Base-by-base conservation (phyloP, 2,329 filamentous ascomycete genomes). In the Penicillium sp. region DNA sequence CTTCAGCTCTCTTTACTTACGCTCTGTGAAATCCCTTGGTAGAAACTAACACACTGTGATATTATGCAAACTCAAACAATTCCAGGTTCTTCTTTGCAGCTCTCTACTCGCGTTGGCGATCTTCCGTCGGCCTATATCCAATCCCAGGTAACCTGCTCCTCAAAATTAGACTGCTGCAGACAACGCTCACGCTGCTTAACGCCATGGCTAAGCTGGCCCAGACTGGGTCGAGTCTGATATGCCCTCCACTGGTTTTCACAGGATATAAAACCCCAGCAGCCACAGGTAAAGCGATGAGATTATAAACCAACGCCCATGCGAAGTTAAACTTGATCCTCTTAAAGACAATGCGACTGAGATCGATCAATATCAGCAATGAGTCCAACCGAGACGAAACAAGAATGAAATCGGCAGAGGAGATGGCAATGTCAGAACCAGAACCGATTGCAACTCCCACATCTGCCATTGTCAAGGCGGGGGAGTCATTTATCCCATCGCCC, bases 401-500 rank as follows among this genome's bases (percentile, higher is more conserved):
- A 21, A 95, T 87, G 78, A 95, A 94, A 48, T 88, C 86, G 0
- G 90, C 89, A 0, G 89, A 88, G 46, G 88, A 88, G 57, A 94
- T 85, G 3, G 91, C 91, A 30, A 95, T 87, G 66, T 95, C 91
- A 0, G 87, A 90, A 4, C 90, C 90, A 1, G 85, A 87, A 1
- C 88, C 89, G 60, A 95, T 85, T 1, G 90, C 88, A 54, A 96
- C 93, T 50, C 89, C 89, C 1, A 95, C 84, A 60, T 96, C 90
- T n/a, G 91, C 89, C 1, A 86, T 85, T 1, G 88, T 85, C 3
- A 96, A 81, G 2, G 90, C 90, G 0, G 90, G 90, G 0, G 90
- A 88, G 65, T 96, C 91, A 63, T 95, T 95, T 59, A 93, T 90
- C n/a, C 91, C 90, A 61, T 95, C 90, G 32, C 90, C 91, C 2